These are phyloP conservation scores for Rhynchospora breviuscula DNA, from an alignment of 176 grass and related monocot genomes.

Conservation along the genomic window DNA sequence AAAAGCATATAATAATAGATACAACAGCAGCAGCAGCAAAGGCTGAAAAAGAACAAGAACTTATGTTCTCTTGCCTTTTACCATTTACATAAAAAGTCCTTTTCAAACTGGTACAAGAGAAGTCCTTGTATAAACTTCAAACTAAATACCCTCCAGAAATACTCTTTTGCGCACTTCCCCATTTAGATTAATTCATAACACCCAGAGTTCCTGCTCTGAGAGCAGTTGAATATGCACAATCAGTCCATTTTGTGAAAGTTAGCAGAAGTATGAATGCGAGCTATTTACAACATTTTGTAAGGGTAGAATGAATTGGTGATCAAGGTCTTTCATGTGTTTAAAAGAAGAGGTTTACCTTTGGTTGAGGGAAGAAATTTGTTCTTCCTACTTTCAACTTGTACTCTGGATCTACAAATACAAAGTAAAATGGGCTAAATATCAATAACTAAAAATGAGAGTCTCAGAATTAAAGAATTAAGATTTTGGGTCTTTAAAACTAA, in stretches of 20 bases:
- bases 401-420: conserved; percentile 61
- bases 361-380: conserved; percentile 72
- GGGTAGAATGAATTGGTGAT: background rate
- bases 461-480: background rate
- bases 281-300: background rate
- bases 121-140: background rate
- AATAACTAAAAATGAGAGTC: conserved; percentile 2
- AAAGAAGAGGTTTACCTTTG: conserved; percentile 52
- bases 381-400: conserved; percentile 81
- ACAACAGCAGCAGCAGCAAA: background rate
- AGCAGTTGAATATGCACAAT: background rate
- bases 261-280: background rate
- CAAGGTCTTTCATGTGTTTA: background rate
- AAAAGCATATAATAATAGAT: background rate
- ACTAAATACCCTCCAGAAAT: background rate
- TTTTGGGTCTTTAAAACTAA: background rate
- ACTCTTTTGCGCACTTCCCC: background rate
- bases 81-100: background rate
- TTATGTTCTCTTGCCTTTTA: background rate
- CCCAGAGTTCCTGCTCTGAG: background rate
- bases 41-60: background rate
- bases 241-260: background rate
- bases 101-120: conserved; percentile 14
- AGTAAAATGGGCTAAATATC: background rate
- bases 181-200: background rate